Percentiles rank a stretch among this genome's conserved stretches.
Evolutionary conservation across 495 filamentous ascomycete genomes (phyloP).

Genomic region (Hypoxylon crocopeplum): DNA sequence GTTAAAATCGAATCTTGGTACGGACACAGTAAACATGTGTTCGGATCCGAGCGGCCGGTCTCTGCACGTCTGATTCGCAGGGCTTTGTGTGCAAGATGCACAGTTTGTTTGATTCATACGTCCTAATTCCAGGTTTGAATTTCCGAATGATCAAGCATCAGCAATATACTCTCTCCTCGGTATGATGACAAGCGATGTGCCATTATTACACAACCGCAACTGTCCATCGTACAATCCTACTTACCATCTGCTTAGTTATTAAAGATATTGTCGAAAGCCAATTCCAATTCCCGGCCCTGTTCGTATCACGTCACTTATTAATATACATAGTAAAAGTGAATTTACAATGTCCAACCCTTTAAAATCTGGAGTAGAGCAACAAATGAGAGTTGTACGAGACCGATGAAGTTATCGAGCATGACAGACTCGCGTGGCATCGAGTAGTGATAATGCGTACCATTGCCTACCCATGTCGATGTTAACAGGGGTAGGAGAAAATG

Average conservation of each 20-base stretch:
- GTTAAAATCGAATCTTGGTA: slow-evolving; percentile 30
- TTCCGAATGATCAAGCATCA: slow-evolving; percentile 30
- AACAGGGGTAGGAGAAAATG: slow-evolving; percentile 37
- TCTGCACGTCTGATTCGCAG: slow-evolving; percentile 37
- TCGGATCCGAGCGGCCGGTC: slow-evolving; percentile 38
- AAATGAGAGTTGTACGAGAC: not conserved
- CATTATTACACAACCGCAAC: slow-evolving; percentile 31
- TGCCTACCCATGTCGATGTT: slow-evolving; percentile 26
- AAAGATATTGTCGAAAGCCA: not conserved
- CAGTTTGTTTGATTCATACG: slow-evolving; percentile 30
- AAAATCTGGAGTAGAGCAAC: too few species aligned
- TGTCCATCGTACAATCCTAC: slow-evolving; percentile 22
- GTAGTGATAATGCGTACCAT: slow-evolving; percentile 27
- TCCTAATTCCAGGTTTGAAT: slow-evolving; percentile 37
- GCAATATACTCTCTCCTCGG: slow-evolving; percentile 19
- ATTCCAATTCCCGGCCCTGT: too few species aligned
- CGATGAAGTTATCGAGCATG: slow-evolving; percentile 21
- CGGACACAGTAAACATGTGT: slow-evolving; percentile 29
- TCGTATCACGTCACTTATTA: too few species aligned
- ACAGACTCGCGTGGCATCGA: slow-evolving; percentile 33
- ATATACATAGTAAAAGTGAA: not conserved
- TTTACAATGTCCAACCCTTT: too few species aligned
- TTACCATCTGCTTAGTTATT: too few species aligned
- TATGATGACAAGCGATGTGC: slow-evolving; percentile 12
- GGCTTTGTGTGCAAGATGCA: slow-evolving; percentile 24